These are phyloP conservation scores for Leishmania arabica DNA, from an alignment of 208 protist species.

Conservation along the genomic window DNA sequence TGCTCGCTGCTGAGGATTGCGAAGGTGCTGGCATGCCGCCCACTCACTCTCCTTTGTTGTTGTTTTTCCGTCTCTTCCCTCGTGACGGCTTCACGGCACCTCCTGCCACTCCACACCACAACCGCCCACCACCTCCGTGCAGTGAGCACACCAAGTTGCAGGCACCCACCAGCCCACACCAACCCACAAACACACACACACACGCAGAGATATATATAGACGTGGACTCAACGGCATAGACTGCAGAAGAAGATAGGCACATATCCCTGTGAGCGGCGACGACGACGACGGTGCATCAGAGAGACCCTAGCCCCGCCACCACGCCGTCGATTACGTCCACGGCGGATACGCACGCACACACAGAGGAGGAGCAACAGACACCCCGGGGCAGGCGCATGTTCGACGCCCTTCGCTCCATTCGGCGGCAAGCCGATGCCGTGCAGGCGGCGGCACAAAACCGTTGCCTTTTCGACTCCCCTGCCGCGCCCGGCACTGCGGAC, in stretches of 20 bases:
- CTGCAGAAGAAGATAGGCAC: not conserved
- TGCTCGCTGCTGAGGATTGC: too few species aligned
- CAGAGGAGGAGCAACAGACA: not conserved
- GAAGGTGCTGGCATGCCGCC: too few species aligned
- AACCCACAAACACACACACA: not conserved
- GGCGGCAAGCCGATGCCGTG: constrained; percentile 4
- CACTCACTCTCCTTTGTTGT: not conserved
- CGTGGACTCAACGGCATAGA: not conserved
- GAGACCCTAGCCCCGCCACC: not conserved
- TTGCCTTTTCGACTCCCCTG: not conserved
- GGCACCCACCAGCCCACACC: not conserved
- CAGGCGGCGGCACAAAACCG: not conserved
- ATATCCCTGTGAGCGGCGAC: not conserved
- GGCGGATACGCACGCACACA: not conserved
- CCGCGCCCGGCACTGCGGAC: not conserved
- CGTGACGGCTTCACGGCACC: not conserved
- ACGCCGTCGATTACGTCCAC: not conserved
- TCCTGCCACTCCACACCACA: too few species aligned
- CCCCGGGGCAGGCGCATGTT: constrained; percentile 29
- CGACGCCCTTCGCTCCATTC: constrained; percentile 35
- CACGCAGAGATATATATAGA: not conserved
- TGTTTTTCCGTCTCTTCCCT: not conserved
- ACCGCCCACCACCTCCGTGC: not conserved
- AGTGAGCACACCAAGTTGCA: not conserved
- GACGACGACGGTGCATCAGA: not conserved